Conservation (phyloP, 805 yeast genomes). For the Candida lessepsii region DNA sequence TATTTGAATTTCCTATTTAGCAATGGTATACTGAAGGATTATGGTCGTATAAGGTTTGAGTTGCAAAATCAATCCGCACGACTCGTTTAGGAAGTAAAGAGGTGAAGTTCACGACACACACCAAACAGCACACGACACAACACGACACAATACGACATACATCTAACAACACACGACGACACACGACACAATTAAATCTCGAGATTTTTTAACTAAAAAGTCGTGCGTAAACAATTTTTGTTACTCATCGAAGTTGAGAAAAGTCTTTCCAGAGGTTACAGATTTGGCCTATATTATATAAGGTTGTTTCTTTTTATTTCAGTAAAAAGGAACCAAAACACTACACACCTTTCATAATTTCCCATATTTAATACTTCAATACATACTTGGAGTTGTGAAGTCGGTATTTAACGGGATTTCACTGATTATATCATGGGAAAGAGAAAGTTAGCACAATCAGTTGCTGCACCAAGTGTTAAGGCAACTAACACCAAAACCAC, state of each 20-base stretch:
- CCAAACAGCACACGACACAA: too few species aligned
- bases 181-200: too few species aligned
- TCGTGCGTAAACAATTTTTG: too few species aligned
- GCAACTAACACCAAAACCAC: background rate
- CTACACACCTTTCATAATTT: constrained; percentile 1
- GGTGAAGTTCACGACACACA: background rate
- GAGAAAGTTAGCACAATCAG: constrained; percentile 9
- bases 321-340: constrained; percentile 2
- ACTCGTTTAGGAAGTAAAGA: constrained; percentile 2
- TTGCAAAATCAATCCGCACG: constrained; percentile 1
- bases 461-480: background rate
- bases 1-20: too few species aligned
- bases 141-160: too few species aligned
- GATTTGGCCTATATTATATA: background rate
- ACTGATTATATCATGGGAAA: constrained; percentile 12
- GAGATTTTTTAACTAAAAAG: background rate
- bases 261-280: constrained; percentile 4
- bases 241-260: constrained; percentile 6
- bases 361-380: background rate
- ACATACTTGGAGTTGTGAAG: background rate
- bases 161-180: too few species aligned
- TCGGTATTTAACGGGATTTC: background rate
- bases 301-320: constrained; percentile 4
- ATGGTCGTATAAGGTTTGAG: background rate
- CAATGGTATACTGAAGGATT: background rate